Base-by-base conservation (phyloP, 352 stramenopile genomes). In the Globisporangium parvum region DNA sequence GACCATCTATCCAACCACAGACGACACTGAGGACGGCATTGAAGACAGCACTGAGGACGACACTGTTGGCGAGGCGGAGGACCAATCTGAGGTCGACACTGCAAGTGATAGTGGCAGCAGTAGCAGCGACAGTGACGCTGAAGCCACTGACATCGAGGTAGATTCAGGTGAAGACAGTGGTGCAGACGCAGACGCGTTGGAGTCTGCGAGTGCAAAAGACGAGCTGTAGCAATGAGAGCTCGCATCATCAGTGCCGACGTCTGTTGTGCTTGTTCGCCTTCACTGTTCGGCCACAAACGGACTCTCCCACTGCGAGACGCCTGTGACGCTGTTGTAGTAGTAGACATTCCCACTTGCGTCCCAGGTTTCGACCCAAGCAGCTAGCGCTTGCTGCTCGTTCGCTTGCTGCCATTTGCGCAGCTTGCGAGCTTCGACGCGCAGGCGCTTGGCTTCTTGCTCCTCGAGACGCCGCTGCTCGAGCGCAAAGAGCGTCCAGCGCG, bases 281-380 rank as follows among this genome's bases (percentile, higher is more conserved):
- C 51, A 55, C 44, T 57, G 31, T 8, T 8, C 33, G 17, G 18
- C 50, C 53, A 17, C 20, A n/a, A 47, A 49, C 26, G 57, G 78
- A 47, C 47, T 62, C 18, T 81, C 75, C 76, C 79, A 90, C 62
- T 86, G 79, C 0, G 77, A 83, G 37, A 68, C 20, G 1, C 73
- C 75, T 0, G 77, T 75, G 2, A 74, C 21, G 18, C 65, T 63
- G 41, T 90, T 90, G 66, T 85, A 88, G 56, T 77, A 90, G 50
- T 87, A 88, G 10, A 59, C 53, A 44, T 85, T 85, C 15, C 75
- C 73, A 11, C 58, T 44, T 26, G 63, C 55, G 47, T 90, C 79
- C 63, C 73, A 85, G 45, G 37, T 60, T 40, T 77, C 51, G n/a
- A 70, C 26, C 79, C 79, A 90, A 12, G 70, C 65, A 37, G 60